Conservation (phyloP, 2,329 filamentous ascomycete genomes). For the Colletotrichum graminicola region DNA sequence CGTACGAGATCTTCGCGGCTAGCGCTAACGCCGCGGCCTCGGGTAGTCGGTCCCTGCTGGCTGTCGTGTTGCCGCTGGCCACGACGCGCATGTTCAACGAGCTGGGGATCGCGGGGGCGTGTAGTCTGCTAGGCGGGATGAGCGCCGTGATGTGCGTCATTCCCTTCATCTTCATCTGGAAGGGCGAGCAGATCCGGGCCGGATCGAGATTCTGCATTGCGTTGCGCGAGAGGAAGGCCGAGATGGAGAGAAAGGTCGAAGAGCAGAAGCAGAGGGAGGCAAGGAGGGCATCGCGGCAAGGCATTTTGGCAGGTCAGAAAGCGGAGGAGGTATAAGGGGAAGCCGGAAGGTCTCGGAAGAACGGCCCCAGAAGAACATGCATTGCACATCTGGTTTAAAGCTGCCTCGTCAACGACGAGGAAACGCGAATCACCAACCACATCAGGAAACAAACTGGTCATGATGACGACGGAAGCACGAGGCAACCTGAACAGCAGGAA, state of each 20-base stretch:
- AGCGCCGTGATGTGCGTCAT: slow-evolving; percentile 63
- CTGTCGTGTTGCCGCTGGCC: slow-evolving; percentile 66
- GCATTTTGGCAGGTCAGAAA: neutral
- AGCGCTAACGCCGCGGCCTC: slow-evolving; percentile 44
- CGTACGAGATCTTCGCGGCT: slow-evolving; percentile 73
- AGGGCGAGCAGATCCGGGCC: slow-evolving; percentile 66
- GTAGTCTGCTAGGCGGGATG: slow-evolving; percentile 64
- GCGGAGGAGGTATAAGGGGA: slow-evolving; percentile 22
- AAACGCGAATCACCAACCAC: neutral
- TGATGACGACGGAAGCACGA: neutral
- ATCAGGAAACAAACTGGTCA: neutral
- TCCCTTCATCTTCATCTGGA: slow-evolving; percentile 67
- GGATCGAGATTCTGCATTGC: slow-evolving; percentile 73
- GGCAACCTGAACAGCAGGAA: neutral
- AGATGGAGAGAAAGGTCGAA: slow-evolving; percentile 57
- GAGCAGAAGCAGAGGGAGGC: slow-evolving; percentile 49
- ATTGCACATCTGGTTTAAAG: neutral
- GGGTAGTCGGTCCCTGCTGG: slow-evolving; percentile 42
- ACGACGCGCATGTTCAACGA: slow-evolving; percentile 62
- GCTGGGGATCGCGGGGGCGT: slow-evolving; percentile 63
- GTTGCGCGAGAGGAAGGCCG: slow-evolving; percentile 63
- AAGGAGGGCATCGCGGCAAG: neutral
- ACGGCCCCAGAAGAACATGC: too few relatives aligned
- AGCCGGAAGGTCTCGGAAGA: neutral
- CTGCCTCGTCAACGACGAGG: neutral